Evolutionary conservation across 164 flowering plant genomes (phyloP), one percentile per base, ranked within the genome.

Genomic region (Macadamia integrifolia): DNA sequence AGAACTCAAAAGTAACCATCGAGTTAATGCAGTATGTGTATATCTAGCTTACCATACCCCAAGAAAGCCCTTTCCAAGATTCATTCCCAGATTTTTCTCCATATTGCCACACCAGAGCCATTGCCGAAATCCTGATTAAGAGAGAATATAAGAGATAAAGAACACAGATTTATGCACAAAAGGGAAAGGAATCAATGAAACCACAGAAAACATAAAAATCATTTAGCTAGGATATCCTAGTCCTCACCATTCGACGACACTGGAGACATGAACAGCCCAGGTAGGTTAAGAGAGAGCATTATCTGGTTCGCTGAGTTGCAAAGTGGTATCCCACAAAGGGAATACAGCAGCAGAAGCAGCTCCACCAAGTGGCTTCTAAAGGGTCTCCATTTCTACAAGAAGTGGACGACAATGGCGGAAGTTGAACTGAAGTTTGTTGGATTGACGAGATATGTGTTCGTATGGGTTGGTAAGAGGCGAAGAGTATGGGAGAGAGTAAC

Each of bases 221-320:
- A 23, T 23, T 23, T 23, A 23, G 23, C 23, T 23, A 23, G 14
- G 48, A 35, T n/a, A 13, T 11, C 6, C 58, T 6, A 15, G 43
- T 1, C 31, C 64, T 63, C 50, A 94, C 99, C 99, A 94, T 80
- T 94, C 99, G 42, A 79, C 88, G 29, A 90, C 99, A 53, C 97
- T 92, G 74, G 99, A 94, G 50, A 94, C 92, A 62, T 94, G 99
- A 61, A 92, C 72, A 44, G 93, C 88, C 97, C 99, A 94, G 23
- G 99, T 94, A 65, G 97, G 97, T 49, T 92, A 73, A 9, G 99
- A 94, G 66, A 94, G 92, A 9, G 99, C 97, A 75, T 92, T 92
- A 18, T 79, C 69, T 9, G 99, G 97, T 67, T 94, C 97, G 42
- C 48, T 82, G 60, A 86, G 70, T 62, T 77, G 84, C 64, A 77